Evolutionary conservation across 2,329 filamentous ascomycete species (phyloP).

Genomic region (Hymenotorrendiella dingleyae): DNA sequence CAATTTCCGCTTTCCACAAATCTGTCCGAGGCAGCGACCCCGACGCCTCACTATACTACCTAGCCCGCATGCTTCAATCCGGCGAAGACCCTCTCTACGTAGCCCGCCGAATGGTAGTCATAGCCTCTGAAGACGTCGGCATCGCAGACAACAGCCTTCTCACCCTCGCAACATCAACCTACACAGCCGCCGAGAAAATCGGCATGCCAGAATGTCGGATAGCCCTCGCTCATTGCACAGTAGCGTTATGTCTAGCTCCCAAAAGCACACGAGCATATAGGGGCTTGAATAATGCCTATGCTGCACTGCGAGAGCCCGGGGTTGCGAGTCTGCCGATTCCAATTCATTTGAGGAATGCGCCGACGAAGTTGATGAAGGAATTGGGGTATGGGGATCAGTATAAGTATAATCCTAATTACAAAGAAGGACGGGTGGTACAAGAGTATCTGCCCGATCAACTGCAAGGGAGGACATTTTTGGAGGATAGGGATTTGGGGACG

Average conservation of each 20-base stretch:
- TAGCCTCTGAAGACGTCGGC: constrained; percentile 90
- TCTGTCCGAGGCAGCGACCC: constrained; percentile 81
- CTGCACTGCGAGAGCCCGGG: constrained; percentile 75
- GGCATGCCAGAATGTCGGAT: constrained; percentile 94
- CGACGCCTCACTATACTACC: constrained; percentile 88
- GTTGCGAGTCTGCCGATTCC: constrained; percentile 78
- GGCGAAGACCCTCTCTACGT: constrained; percentile 93
- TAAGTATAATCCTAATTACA: constrained; percentile 93
- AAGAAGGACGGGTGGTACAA: constrained; percentile 74
- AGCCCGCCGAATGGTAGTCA: constrained; percentile 86
- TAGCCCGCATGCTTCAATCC: constrained; percentile 90
- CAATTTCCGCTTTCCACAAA: constrained; percentile 95
- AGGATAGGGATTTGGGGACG: constrained; percentile 72
- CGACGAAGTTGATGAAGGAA: constrained; percentile 88
- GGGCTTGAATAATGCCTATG: constrained; percentile 72
- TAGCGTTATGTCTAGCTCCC: constrained; percentile 71
- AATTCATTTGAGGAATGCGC: constrained; percentile 83
- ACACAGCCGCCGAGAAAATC: constrained; percentile 84
- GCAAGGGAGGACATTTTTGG: constrained; percentile 65
- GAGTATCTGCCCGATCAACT: constrained; percentile 83
- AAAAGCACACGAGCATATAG: constrained; percentile 88
- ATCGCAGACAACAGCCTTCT: constrained; percentile 82
- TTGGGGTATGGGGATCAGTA: constrained; percentile 86
- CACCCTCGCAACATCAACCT: constrained; percentile 76
- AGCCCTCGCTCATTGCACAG: constrained; percentile 79